phyloP scores from a whole-genome alignment of 139 green algal species.

The Micractinium conductrix region DNA sequence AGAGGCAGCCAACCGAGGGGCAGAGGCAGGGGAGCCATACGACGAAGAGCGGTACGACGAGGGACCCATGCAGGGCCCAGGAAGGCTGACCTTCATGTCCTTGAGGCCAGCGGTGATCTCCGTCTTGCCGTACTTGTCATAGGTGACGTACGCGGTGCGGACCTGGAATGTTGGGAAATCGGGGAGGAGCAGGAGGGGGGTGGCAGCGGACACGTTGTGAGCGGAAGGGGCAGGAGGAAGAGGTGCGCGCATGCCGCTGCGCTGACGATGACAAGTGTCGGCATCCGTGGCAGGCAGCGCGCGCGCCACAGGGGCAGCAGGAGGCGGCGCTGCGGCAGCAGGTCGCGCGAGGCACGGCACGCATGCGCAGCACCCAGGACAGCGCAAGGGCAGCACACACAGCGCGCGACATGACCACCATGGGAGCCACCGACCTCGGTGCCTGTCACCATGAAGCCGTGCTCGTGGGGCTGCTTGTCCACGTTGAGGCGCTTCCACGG shows the following conservation, averaged over 20 bases:
- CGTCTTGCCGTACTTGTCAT: conserved; percentile 62
- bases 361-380: not conserved
- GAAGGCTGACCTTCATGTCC: conserved; percentile 47
- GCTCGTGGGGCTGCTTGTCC: conserved; percentile 40
- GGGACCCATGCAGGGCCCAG: not conserved
- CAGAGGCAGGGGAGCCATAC: not conserved
- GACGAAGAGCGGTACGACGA: too few relatives aligned
- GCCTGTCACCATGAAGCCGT: conserved; percentile 47
- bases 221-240: too few relatives aligned
- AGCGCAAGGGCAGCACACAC: too few relatives aligned
- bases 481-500: conserved; percentile 78
- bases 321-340: too few relatives aligned
- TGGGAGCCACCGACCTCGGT: too few relatives aligned
- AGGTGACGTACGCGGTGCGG: conserved; percentile 69
- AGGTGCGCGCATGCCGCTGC: too few relatives aligned
- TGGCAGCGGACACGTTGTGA: too few relatives aligned
- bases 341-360: not conserved
- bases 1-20: not conserved
- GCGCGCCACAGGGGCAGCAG: not conserved
- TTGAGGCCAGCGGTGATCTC: conserved; percentile 71
- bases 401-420: too few relatives aligned
- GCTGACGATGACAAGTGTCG: too few relatives aligned
- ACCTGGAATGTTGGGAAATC: conserved; percentile 28
- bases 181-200: not conserved
- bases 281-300: too few relatives aligned